Base-by-base conservation (phyloP, 257 asterid species). In the Scutellaria minor region DNA sequence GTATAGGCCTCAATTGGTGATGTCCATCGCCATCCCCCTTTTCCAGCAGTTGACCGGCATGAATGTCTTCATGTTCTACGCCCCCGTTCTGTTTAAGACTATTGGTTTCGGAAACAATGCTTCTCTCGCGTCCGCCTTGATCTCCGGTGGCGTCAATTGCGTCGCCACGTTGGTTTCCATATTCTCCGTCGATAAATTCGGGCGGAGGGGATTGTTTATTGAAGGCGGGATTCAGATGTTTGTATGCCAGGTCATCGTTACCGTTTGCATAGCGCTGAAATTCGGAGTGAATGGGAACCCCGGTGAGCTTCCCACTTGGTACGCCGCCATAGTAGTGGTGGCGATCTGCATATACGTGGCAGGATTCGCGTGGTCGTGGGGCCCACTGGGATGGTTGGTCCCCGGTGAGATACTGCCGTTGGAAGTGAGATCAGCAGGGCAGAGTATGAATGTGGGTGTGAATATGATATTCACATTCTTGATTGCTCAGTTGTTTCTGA, bases 1-100 rank as follows among this genome's bases (percentile, higher is more conserved):
- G 72, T 79, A 89, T 53, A 71, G 91, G 45, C 95, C 95, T 5
- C 86, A 85, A 22, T 42, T 86, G 60, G 20, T 59, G 0, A 77
- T 82, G 73, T 90, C 83, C 0, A 51, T 70, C 4, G 12, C 61
- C 10, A 83, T 88, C 66, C 95, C 95, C 7, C 74, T 85, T 59
- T 88, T 83, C 78, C 92, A 86, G 76, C 90, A 86, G 72, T 80
- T 88, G 40, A 88, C 95, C 0, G 92, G 95, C 39, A 86, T 88
- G 83, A 86, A 86, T 47, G 85, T 90, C 7, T 74, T 88, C 71
- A 86, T 86, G 70, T 88, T 88, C 68, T 88, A 88, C 39, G 89
- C 89, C 1, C 91, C 95, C 0, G 87, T 88, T 10, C 37, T 88
- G 37, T 88, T 88, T 61, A 84, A 78, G 61, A 86, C 84, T 37